These are phyloP conservation scores for Ophiostoma fasciatum DNA, from an alignment of 2,329 filamentous ascomycete genomes.

Conservation along the genomic window DNA sequence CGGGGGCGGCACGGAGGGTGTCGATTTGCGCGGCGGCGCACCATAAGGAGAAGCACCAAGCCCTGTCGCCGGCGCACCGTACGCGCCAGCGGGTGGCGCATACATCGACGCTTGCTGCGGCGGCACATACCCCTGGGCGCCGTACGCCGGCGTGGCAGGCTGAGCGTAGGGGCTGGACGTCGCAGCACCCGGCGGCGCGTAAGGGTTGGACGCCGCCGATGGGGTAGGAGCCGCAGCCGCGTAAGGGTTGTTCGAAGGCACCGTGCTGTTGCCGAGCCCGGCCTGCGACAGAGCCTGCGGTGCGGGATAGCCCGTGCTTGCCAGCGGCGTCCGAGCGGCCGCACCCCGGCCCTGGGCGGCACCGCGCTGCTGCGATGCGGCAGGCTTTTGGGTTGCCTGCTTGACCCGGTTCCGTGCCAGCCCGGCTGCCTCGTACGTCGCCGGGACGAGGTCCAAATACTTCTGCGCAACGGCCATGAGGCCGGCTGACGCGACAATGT, in stretches of 20 bases:
- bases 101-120: conserved; percentile 15
- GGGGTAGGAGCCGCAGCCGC: conserved; percentile 17
- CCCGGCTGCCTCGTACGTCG: conserved; percentile 72
- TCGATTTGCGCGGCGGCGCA: conserved; percentile 39
- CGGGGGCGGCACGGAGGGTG: conserved; percentile 50
- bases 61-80: conserved; percentile 21
- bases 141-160: conserved; percentile 9
- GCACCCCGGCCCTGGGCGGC: conserved; percentile 18
- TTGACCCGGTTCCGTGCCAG: conserved; percentile 73
- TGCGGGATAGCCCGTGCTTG: conserved; percentile 28
- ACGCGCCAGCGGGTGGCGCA: conserved; percentile 23
- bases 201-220: conserved; percentile 20
- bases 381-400: conserved; percentile 61
- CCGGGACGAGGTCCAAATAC: conserved; percentile 77
- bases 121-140: conserved; percentile 21
- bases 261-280: background rate
- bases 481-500: conserved; percentile 83
- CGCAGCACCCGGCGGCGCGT: conserved; percentile 19
- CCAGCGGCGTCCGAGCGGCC: conserved; percentile 13
- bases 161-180: conserved; percentile 34
- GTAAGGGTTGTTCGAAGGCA: conserved; percentile 24
- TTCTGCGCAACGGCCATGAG: conserved; percentile 76
- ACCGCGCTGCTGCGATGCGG: background rate
- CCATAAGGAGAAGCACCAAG: too few relatives aligned
- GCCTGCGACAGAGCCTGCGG: conserved; percentile 20